Evolutionary conservation across 116 monocot genomes (phyloP).

Genomic region (Thalassia testudinum): DNA sequence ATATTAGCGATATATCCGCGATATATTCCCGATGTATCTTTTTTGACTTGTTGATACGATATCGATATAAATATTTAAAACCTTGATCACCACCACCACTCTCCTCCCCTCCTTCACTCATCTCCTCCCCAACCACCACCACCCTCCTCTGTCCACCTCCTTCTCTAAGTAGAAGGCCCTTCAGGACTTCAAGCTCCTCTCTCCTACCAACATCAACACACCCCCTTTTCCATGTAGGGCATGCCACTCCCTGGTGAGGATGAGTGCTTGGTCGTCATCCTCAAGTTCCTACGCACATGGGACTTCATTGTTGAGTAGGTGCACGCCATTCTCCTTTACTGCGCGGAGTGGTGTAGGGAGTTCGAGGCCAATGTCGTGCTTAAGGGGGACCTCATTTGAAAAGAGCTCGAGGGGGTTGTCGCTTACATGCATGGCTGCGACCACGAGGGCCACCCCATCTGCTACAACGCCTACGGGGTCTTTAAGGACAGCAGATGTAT

Average conservation of each 20-base stretch:
- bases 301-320: slow-evolving; percentile 41
- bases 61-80: no score
- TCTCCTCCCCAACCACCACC: not conserved
- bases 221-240: slow-evolving; percentile 38
- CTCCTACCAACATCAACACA: slow-evolving; percentile 7
- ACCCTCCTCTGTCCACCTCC: not conserved
- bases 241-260: slow-evolving; percentile 41
- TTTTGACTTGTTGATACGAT: no score
- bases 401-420: slow-evolving; percentile 21
- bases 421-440: slow-evolving; percentile 37
- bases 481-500: slow-evolving; percentile 31
- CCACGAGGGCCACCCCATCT: slow-evolving; percentile 47
- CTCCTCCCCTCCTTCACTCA: not conserved
- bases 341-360: slow-evolving; percentile 45
- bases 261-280: slow-evolving; percentile 34
- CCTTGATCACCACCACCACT: not conserved
- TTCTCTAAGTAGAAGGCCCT: slow-evolving; percentile 37
- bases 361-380: slow-evolving; percentile 18
- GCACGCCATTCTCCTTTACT: slow-evolving; percentile 44
- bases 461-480: slow-evolving; percentile 47
- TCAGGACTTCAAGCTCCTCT: slow-evolving; percentile 30
- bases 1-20: no score
- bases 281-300: slow-evolving; percentile 64
- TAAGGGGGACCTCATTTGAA: slow-evolving; percentile 18
- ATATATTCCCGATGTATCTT: no score